Evolutionary conservation across 2,329 filamentous ascomycete genomes (phyloP).

Genomic region (Ascochyta viciae-villosae): DNA sequence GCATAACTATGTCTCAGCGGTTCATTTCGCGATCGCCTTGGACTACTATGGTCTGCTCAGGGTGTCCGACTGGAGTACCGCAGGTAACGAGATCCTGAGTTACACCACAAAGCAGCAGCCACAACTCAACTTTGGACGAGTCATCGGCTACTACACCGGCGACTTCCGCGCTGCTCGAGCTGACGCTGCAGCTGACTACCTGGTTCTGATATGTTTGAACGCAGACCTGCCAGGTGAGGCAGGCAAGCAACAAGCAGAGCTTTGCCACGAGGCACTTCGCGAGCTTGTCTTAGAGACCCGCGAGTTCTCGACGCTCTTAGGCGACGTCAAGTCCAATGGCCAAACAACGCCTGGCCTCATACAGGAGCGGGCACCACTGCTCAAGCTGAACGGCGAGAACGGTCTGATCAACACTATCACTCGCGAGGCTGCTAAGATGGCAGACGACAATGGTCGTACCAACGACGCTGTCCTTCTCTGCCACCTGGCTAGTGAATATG

Average conservation of each 20-base stretch:
- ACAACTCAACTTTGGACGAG: conserved; percentile 92
- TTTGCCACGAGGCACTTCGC: conserved; percentile 91
- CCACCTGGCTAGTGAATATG: conserved; percentile 93
- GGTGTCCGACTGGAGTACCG: conserved; percentile 79
- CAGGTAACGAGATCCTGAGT: conserved; percentile 67
- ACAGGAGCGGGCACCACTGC: conserved; percentile 81
- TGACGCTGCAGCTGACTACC: conserved; percentile 90
- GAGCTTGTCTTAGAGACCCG: conserved; percentile 96
- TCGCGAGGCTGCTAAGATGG: conserved; percentile 86
- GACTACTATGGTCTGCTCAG: conserved; percentile 72
- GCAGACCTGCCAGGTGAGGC: conserved; percentile 77
- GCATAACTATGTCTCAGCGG: conserved; percentile 90
- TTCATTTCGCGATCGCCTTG: conserved; percentile 91
- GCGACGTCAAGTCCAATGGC: conserved; percentile 87
- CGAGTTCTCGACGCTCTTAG: conserved; percentile 92
- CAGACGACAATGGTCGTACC: conserved; percentile 90
- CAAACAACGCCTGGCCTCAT: conserved; percentile 85
- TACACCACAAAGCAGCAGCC: conserved; percentile 73
- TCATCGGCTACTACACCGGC: conserved; percentile 93
- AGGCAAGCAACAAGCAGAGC: conserved; percentile 76
- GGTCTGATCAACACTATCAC: conserved; percentile 94
- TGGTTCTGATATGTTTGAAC: conserved; percentile 90
- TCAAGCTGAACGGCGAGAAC: conserved; percentile 78
- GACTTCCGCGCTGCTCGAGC: conserved; percentile 93
- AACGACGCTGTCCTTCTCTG: conserved; percentile 95